Evolutionary conservation across 768 basidiomycete species (phyloP).

Genomic region (Xerocomellus intermedius): DNA sequence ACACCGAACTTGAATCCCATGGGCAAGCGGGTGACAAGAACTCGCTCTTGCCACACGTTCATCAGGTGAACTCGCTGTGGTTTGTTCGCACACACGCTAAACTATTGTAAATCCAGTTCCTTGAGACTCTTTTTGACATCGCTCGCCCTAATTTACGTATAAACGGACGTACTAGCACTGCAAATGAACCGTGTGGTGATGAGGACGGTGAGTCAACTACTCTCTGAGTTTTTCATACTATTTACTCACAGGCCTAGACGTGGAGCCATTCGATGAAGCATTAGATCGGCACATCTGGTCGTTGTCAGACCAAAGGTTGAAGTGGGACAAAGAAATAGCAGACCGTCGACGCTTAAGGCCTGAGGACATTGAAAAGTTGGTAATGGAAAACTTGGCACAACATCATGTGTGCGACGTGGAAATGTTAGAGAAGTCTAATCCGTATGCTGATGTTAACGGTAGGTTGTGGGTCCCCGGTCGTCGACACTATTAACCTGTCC

Average conservation of each 20-base stretch:
- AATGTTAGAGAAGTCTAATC: slow-evolving; percentile 10
- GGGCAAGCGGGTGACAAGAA: slow-evolving; percentile 45
- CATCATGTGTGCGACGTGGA: slow-evolving; percentile 34
- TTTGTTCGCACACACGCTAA: not conserved
- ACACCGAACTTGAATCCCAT: slow-evolving; percentile 43
- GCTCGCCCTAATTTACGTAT: slow-evolving; percentile 73
- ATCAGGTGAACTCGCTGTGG: slow-evolving; percentile 41
- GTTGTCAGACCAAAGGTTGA: slow-evolving; percentile 67
- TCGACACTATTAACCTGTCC: slow-evolving; percentile 1
- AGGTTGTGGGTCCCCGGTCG: not conserved
- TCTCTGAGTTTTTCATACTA: not conserved
- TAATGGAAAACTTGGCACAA: slow-evolving; percentile 39
- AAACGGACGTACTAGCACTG: slow-evolving; percentile 62
- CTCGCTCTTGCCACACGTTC: slow-evolving; percentile 46
- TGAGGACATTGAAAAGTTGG: slow-evolving; percentile 43
- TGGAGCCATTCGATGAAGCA: slow-evolving; percentile 83
- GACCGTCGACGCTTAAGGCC: slow-evolving; percentile 66
- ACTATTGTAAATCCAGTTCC: slow-evolving; percentile 41
- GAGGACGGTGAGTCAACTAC: slow-evolving; percentile 46
- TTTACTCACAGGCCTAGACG: slow-evolving; percentile 40
- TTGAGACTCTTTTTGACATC: slow-evolving; percentile 59
- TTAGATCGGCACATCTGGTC: slow-evolving; percentile 84
- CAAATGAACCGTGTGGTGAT: slow-evolving; percentile 58
- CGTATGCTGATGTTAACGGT: slow-evolving; percentile 8
- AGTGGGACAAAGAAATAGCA: slow-evolving; percentile 73